These are phyloP conservation scores for Austroboletus eburneus DNA, from an alignment of 768 basidiomycete genomes.

Conservation along the genomic window DNA sequence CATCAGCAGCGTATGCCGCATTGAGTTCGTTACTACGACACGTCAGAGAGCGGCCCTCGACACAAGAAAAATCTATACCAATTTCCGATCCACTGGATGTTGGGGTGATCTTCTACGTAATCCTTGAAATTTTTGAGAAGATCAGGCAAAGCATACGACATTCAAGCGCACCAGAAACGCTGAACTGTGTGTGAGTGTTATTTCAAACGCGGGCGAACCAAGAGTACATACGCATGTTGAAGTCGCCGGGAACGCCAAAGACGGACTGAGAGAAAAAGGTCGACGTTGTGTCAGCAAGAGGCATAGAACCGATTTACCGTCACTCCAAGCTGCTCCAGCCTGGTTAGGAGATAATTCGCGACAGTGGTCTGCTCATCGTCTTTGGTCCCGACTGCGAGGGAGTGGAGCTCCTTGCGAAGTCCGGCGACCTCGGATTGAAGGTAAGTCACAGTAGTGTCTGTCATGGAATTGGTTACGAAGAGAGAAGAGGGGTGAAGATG, in stretches of 20 bases:
- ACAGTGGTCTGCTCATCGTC: conserved; percentile 46
- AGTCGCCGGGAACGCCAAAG: conserved; percentile 88
- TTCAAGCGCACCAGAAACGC: conserved; percentile 26
- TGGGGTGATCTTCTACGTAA: conserved; percentile 73
- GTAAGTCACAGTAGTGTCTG: conserved; percentile 1
- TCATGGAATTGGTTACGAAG: conserved; percentile 9
- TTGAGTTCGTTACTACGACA: conserved; percentile 71
- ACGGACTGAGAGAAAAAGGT: conserved; percentile 45
- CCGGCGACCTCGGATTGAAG: conserved; percentile 45
- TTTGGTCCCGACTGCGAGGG: conserved; percentile 29
- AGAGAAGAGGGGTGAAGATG: conserved; percentile 2
- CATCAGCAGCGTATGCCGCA: conserved; percentile 88
- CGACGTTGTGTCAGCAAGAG: neutral
- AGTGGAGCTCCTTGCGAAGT: conserved; percentile 44
- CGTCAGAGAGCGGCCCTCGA: neutral
- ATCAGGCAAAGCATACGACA: neutral
- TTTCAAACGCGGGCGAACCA: neutral
- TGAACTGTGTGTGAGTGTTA: conserved; percentile 8
- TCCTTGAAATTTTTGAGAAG: conserved; percentile 44
- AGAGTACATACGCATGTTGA: conserved; percentile 54
- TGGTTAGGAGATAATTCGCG: conserved; percentile 56
- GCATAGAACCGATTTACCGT: conserved; percentile 37
- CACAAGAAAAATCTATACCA: conserved; percentile 42
- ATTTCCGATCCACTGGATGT: conserved; percentile 84
- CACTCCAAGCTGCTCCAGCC: conserved; percentile 62